Percentiles rank a stretch among this genome's conserved stretches.
Evolutionary conservation across 2,329 filamentous ascomycete genomes (phyloP).

Genomic region (Apiospora koreana): DNA sequence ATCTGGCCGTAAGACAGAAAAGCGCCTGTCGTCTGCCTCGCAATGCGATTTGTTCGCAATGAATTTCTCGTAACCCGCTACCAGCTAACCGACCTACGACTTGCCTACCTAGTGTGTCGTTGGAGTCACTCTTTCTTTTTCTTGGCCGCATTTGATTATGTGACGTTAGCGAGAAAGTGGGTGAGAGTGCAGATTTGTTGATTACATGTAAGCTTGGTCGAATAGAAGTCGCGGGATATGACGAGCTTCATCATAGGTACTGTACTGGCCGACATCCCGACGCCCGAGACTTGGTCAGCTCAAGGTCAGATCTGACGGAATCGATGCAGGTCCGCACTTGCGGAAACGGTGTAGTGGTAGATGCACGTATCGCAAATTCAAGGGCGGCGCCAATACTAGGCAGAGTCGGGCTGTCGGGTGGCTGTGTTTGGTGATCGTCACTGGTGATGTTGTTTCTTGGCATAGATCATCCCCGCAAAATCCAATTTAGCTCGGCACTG

Average conservation of each 20-base stretch:
- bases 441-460: neutral
- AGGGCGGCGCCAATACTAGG: neutral
- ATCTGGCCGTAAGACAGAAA: neutral
- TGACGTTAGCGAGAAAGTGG: too few relatives aligned
- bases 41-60: neutral
- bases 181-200: neutral
- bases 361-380: neutral
- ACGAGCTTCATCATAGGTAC: neutral
- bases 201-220: neutral
- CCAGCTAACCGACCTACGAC: neutral
- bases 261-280: neutral
- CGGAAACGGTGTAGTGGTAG: neutral
- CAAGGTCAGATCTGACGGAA: slow-evolving; percentile 1
- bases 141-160: too few relatives aligned
- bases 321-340: neutral
- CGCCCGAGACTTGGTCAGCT: neutral
- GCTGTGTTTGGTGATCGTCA: slow-evolving; percentile 1
- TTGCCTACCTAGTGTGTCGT: too few relatives aligned
- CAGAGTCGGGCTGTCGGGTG: neutral
- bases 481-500: neutral
- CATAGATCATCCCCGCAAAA: slow-evolving; percentile 1
- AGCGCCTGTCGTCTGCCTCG: neutral
- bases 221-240: neutral
- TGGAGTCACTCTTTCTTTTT: too few relatives aligned
- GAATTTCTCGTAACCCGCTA: neutral